Evolutionary conservation across 139 green algal genomes (phyloP).

Genomic region (Coelastrella sp.): DNA sequence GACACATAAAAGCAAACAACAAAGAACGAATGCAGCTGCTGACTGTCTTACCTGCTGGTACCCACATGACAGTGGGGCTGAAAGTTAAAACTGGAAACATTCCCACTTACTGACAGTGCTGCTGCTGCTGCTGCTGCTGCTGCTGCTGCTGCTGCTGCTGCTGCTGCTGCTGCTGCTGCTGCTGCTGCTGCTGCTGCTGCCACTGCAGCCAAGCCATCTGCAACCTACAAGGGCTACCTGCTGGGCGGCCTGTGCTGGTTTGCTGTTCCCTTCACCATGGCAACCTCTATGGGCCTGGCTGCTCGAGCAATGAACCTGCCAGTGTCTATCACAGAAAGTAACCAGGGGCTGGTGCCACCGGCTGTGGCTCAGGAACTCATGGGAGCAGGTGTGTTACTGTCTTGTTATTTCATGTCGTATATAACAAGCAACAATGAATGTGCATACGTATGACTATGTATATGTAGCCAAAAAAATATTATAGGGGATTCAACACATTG

Average conservation of each 20-base stretch:
- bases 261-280: constrained; percentile 94
- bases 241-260: constrained; percentile 92
- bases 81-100: background rate
- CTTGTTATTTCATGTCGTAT: background rate
- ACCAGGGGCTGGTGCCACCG: constrained; percentile 86
- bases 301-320: constrained; percentile 79
- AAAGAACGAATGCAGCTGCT: too few relatives aligned
- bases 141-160: background rate
- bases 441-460: too few relatives aligned
- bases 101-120: background rate
- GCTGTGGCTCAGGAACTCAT: constrained; percentile 85
- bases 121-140: constrained; percentile 8
- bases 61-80: background rate
- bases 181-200: background rate
- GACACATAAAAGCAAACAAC: too few relatives aligned
- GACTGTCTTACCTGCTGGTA: too few relatives aligned
- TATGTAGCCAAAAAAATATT: too few relatives aligned
- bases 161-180: background rate
- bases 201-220: constrained; percentile 78
- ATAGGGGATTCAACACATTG: too few relatives aligned
- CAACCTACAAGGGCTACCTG: constrained; percentile 86
- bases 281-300: constrained; percentile 90
- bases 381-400: constrained; percentile 68
- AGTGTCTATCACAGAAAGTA: constrained; percentile 77
- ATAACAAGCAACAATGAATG: too few relatives aligned